Evolutionary conservation across 495 filamentous ascomycete genomes (phyloP).

Genomic region (Chlorociboria aeruginascens): DNA sequence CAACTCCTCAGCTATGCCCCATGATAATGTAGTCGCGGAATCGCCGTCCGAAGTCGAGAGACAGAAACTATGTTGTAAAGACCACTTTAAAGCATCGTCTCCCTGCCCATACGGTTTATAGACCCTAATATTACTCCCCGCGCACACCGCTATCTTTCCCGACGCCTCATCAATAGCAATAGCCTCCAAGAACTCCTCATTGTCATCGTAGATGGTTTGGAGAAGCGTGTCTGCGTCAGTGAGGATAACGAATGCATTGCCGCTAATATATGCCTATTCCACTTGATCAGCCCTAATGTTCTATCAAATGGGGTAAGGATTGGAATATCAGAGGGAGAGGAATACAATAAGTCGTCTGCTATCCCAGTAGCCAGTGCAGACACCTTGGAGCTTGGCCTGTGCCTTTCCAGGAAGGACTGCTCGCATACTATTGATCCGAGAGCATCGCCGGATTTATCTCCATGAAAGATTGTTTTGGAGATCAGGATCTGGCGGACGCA

Average conservation of each 20-base stretch:
- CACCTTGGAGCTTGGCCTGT: slow-evolving; percentile 77
- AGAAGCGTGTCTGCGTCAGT: slow-evolving; percentile 60
- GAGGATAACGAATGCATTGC: slow-evolving; percentile 76
- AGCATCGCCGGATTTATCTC: slow-evolving; percentile 8
- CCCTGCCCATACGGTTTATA: slow-evolving; percentile 67
- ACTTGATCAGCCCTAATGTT: neutral
- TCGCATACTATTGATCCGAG: slow-evolving; percentile 38
- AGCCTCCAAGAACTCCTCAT: slow-evolving; percentile 55
- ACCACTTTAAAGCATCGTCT: slow-evolving; percentile 56
- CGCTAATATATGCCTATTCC: slow-evolving; percentile 72
- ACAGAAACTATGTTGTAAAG: slow-evolving; percentile 26
- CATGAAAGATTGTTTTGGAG: neutral
- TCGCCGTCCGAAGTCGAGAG: slow-evolving; percentile 22
- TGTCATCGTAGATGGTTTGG: slow-evolving; percentile 85
- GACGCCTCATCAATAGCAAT: slow-evolving; percentile 67
- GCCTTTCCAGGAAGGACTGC: slow-evolving; percentile 85
- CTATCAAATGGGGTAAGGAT: neutral
- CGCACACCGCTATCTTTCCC: slow-evolving; percentile 74
- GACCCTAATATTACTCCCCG: slow-evolving; percentile 52
- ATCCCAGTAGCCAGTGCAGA: slow-evolving; percentile 78
- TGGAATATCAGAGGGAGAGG: neutral
- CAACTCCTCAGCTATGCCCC: slow-evolving; percentile 75
- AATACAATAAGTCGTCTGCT: slow-evolving; percentile 63
- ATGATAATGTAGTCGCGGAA: slow-evolving; percentile 58
- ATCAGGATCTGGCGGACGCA: too few species aligned